phyloP scores from a whole-genome alignment of 176 grass and related monocot species.

The sorghum (Sorghum bicolor) region Sorghum_bicolor_NCBIv3 NC_012871.2:5064001-5064500 shows the following conservation, averaged over 20 bases:
- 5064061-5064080: background rate
- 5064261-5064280: background rate
- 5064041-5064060: background rate
- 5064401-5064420: background rate
- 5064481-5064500: no score
- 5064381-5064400: background rate
- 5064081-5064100: background rate
- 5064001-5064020: background rate
- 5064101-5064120: background rate
- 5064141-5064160: background rate
- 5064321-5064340: background rate
- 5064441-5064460: background rate
- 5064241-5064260: slow-evolving; percentile 26
- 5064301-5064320: slow-evolving; percentile 12
- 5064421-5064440: background rate
- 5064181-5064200: slow-evolving; percentile 23
- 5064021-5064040: background rate
- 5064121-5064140: background rate
- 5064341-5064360: background rate
- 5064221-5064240: slow-evolving; percentile 31
- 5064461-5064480: background rate
- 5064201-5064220: slow-evolving; percentile 36
- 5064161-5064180: slow-evolving; percentile 15
- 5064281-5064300: slow-evolving; percentile 4
- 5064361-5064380: background rate